These are phyloP conservation scores for Endocalyx cinctus DNA, from an alignment of 2,329 filamentous ascomycete species.

Conservation along the genomic window DNA sequence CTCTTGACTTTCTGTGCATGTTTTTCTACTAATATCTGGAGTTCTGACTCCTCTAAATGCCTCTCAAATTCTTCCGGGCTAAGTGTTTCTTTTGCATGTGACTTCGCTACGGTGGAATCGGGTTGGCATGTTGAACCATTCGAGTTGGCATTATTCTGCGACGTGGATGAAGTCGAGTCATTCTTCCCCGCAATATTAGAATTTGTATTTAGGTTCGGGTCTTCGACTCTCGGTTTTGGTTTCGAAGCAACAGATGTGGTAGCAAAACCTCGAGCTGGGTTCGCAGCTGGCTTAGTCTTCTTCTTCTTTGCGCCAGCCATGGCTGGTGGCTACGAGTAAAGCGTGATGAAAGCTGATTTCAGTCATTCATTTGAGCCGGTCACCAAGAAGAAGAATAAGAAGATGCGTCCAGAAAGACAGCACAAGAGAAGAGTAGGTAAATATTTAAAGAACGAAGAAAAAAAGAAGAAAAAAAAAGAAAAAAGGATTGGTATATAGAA, in stretches of 20 bases:
- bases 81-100: conserved; percentile 49
- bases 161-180: conserved; percentile 4
- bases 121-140: conserved; percentile 1
- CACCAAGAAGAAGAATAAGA: too few relatives aligned
- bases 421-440: too few relatives aligned
- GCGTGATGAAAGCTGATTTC: too few relatives aligned
- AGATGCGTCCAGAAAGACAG: too few relatives aligned
- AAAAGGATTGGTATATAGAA: too few relatives aligned
- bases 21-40: conserved; percentile 84
- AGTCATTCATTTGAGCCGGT: conserved; percentile 28
- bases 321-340: conserved; percentile 12
- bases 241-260: conserved; percentile 91
- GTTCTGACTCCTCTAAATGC: conserved; percentile 83
- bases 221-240: conserved; percentile 67
- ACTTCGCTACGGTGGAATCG: conserved; percentile 28
- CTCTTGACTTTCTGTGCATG: conserved; percentile 72
- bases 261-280: conserved; percentile 87
- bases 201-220: conserved; percentile 9
- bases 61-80: conserved; percentile 86
- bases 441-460: too few relatives aligned
- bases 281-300: conserved; percentile 85
- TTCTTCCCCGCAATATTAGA: conserved; percentile 4
- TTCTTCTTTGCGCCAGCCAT: conserved; percentile 75
- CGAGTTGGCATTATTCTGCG: conserved; percentile 2
- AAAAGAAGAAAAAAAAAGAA: too few relatives aligned